Percentiles rank a stretch among this genome's conserved stretches.
These are phyloP conservation scores for Diplodia seriata DNA, from an alignment of 2,329 filamentous ascomycete species.

Conservation along the genomic window DNA sequence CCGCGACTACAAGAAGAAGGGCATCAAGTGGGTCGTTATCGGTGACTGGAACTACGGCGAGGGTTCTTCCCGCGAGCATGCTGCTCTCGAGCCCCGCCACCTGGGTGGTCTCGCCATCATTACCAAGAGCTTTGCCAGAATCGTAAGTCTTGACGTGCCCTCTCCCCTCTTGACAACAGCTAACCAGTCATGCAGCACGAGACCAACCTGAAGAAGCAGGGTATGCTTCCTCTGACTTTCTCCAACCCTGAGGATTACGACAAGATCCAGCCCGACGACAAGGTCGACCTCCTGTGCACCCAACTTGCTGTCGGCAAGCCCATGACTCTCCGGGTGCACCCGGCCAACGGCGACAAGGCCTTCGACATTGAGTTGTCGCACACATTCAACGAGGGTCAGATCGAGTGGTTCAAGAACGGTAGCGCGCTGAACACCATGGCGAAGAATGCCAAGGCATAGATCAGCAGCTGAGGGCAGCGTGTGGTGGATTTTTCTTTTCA, in stretches of 20 bases:
- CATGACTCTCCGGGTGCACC: slow-evolving; percentile 89
- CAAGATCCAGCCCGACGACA: slow-evolving; percentile 92
- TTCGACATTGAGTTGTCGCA: slow-evolving; percentile 88
- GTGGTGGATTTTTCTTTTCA: slow-evolving; percentile 23
- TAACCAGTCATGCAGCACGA: slow-evolving; percentile 69
- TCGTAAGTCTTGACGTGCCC: slow-evolving; percentile 55
- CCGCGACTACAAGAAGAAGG: slow-evolving; percentile 98
- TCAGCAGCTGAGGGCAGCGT: neutral
- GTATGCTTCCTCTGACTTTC: slow-evolving; percentile 99
- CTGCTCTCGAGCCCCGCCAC: slow-evolving; percentile 95
- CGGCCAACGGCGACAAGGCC: slow-evolving; percentile 75
- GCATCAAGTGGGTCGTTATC: slow-evolving; percentile 94
- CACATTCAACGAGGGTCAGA: slow-evolving; percentile 97
- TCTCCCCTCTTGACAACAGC: neutral
- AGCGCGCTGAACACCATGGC: slow-evolving; percentile 99
- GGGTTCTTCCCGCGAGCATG: slow-evolving; percentile 96
- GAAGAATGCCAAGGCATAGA: slow-evolving; percentile 59
- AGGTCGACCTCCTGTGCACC: slow-evolving; percentile 87
- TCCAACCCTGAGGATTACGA: slow-evolving; percentile 95
- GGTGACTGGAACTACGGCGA: slow-evolving; percentile 99
- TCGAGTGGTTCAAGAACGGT: slow-evolving; percentile 99
- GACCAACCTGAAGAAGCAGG: slow-evolving; percentile 99
- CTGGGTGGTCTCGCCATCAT: slow-evolving; percentile 97
- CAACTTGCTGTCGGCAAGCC: slow-evolving; percentile 92
- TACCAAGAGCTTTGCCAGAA: slow-evolving; percentile 94